These are phyloP conservation scores for Rhodomyrtus psidioides DNA, from an alignment of 441 rosid genomes.

Conservation along the genomic window DNA sequence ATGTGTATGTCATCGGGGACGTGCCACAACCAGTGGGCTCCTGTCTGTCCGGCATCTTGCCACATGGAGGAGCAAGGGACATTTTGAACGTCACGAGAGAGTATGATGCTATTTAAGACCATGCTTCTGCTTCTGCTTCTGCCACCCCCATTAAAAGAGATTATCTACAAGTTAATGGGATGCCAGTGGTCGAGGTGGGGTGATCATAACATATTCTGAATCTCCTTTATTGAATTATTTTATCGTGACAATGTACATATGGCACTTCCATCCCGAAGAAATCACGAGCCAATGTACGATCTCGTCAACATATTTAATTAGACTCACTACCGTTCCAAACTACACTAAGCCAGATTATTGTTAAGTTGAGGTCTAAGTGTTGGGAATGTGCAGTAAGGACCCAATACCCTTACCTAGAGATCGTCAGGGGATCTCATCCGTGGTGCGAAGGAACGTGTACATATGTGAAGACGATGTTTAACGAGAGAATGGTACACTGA, in stretches of 20 bases:
- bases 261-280: not conserved
- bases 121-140: not conserved
- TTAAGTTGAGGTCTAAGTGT: not conserved
- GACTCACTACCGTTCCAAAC: not conserved
- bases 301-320: rapidly evolving
- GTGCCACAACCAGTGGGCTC: not conserved
- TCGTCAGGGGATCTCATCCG: not conserved
- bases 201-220: not conserved
- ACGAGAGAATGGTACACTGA: not conserved
- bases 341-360: not conserved
- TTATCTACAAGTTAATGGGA: not conserved
- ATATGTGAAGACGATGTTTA: too few relatives aligned
- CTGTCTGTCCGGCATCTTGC: not conserved
- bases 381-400: not conserved
- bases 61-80: not conserved
- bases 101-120: not conserved
- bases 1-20: too few relatives aligned
- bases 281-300: not conserved
- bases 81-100: not conserved
- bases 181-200: not conserved
- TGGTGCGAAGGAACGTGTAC: not conserved
- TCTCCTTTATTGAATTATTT: not conserved
- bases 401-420: rapidly evolving
- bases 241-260: not conserved
- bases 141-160: not conserved